Base-by-base conservation (phyloP, 257 asterid species). In the Plantago ovata region DNA sequence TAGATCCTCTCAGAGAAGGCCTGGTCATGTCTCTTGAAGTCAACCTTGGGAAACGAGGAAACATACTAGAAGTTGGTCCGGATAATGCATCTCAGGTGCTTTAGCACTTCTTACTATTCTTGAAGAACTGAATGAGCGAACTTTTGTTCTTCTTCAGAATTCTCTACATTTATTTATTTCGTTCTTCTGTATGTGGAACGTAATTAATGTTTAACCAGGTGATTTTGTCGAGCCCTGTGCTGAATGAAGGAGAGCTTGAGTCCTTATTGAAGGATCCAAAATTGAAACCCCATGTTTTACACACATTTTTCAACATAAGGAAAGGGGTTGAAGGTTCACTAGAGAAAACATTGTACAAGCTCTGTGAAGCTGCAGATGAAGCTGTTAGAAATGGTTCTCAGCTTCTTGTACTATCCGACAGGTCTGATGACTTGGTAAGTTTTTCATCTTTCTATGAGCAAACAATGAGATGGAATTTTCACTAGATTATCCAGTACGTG, bases 341-440 rank as follows among this genome's bases (percentile, higher is more conserved):
- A 59, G 82, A 84, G 79, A 86, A 81, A 78, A 64, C 84, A 44
- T 63, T 93, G 54, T 43, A 77, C 81, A 86, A 67, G 75, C 92
- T 93, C 68, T 93, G 99, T 73, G 97, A 93, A 84, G 94, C 91
- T 62, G 99, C 99, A 48, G 99, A 93, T 77, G 97, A 93, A 80
- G 99, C 99, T 61, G 99, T 93, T 61, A 84, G 99, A 84, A 89
- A 75, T 78, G 97, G 99, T 62, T 79, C 95, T 56, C 97, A 93
- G 73, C 87, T 93, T 76, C 99, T 93, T 71, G 74, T 93, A 77
- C 92, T 93, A 62, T 86, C 97, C 38, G 99, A 93, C 78, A 86
- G 96, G 79, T 78, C 84, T 68, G 96, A 88, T 72, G 97, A 93
- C 63, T 84, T 81, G 86, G 99, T 93, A 76, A 63, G 94, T 13